A percentile compares a stretch with the other conserved stretches of the same genome.
These are phyloP conservation scores for Boletus reticulatus DNA, from an alignment of 768 basidiomycete species.

Conservation along the genomic window DNA sequence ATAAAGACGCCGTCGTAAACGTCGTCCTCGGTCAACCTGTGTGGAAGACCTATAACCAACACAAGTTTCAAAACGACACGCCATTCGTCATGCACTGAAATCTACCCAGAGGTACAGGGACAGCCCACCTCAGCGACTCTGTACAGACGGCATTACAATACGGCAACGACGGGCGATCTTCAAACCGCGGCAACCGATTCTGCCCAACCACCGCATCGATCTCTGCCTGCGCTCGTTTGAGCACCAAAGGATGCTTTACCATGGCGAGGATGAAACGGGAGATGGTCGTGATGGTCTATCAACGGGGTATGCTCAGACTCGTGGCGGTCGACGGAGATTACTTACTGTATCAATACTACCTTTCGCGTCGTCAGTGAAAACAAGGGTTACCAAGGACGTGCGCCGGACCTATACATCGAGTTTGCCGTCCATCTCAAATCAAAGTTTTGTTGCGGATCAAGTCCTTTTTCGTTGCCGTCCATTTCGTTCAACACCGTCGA, in stretches of 20 bases:
- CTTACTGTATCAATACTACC: constrained; percentile 64
- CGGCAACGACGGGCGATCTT: constrained; percentile 53
- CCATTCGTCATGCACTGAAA: background rate
- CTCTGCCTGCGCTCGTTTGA: constrained; percentile 60
- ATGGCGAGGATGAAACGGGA: constrained; percentile 67
- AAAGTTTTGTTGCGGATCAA: constrained; percentile 47
- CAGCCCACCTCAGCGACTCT: constrained; percentile 57
- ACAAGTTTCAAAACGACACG: background rate
- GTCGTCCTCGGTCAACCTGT: constrained; percentile 64
- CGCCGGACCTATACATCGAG: constrained; percentile 58
- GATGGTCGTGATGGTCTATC: constrained; percentile 47
- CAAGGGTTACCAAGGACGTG: background rate
- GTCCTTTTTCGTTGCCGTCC: background rate
- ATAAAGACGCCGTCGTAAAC: constrained; percentile 57
- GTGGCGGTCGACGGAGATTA: background rate
- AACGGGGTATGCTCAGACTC: background rate
- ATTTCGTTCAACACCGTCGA: constrained; percentile 49
- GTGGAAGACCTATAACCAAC: constrained; percentile 50
- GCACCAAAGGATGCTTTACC: constrained; percentile 56
- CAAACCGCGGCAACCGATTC: constrained; percentile 56
- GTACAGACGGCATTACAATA: constrained; percentile 57
- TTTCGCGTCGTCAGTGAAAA: background rate
- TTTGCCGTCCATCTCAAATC: constrained; percentile 83
- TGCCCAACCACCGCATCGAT: constrained; percentile 49
- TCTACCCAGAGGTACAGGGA: constrained; percentile 57